Conservation (phyloP, 352 stramenopile species). For the Phytophthora pini region DNA sequence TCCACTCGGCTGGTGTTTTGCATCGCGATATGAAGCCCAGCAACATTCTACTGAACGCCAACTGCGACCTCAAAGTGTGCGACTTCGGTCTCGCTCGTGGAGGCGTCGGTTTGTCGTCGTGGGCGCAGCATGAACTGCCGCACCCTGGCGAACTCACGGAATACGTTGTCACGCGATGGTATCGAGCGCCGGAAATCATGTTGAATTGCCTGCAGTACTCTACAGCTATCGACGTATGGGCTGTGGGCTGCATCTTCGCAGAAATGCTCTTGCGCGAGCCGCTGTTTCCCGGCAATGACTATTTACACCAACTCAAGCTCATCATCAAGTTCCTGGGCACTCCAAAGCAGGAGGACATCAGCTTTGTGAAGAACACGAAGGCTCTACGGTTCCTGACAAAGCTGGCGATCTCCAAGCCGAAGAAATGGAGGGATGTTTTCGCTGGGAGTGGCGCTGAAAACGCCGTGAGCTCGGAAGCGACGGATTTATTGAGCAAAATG, state of each 20-base stretch:
- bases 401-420: conserved; percentile 75
- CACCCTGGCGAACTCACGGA: conserved; percentile 59
- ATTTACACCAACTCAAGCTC: conserved; percentile 85
- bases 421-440: conserved; percentile 74
- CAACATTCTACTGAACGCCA: conserved; percentile 84
- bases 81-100: conserved; percentile 82
- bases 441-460: conserved; percentile 34
- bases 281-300: conserved; percentile 93
- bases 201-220: conserved; percentile 96
- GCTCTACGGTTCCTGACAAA: conserved; percentile 89
- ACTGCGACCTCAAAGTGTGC: conserved; percentile 84
- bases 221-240: conserved; percentile 94
- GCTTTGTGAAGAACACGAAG: conserved; percentile 91
- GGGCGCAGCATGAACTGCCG: not conserved
- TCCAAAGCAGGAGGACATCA: conserved; percentile 78
- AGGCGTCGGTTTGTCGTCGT: conserved; percentile 36
- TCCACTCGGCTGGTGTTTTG: conserved; percentile 93
- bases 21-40: conserved; percentile 87
- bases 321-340: conserved; percentile 79
- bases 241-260: conserved; percentile 98
- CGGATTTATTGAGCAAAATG: conserved; percentile 73
- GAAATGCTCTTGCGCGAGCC: conserved; percentile 97
- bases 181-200: conserved; percentile 94
- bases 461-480: conserved; percentile 47
- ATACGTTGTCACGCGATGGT: conserved; percentile 83